phyloP scores from a whole-genome alignment of 2,329 filamentous ascomycete species.

The Beauveria australis region DNA sequence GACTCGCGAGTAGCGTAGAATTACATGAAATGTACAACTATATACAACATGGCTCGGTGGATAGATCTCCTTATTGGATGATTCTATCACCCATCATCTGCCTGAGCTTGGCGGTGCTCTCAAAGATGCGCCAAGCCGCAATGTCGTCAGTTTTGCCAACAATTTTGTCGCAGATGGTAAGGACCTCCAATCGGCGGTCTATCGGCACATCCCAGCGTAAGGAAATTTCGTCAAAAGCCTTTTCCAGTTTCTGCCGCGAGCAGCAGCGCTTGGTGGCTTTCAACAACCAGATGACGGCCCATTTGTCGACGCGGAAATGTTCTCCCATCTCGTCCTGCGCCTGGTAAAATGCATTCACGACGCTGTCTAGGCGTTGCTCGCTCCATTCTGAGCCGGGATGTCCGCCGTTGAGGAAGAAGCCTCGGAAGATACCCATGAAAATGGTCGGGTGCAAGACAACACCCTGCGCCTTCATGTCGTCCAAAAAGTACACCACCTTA shows the following conservation, averaged over 20 bases:
- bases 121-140: conserved; percentile 4
- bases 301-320: conserved; percentile 45
- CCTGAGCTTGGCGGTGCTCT: background rate
- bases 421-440: conserved; percentile 75
- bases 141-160: background rate
- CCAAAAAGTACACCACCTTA: conserved; percentile 61
- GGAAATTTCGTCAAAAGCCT: conserved; percentile 44
- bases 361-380: conserved; percentile 53
- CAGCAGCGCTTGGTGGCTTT: conserved; percentile 56
- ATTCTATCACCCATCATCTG: background rate
- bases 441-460: conserved; percentile 67
- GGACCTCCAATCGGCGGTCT: background rate
- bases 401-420: conserved; percentile 68
- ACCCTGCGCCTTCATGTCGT: conserved; percentile 67
- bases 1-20: conserved; percentile 13
- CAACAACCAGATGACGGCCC: conserved; percentile 54
- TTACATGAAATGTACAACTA: conserved; percentile 1
- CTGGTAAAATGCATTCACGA: conserved; percentile 57
- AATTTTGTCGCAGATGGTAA: conserved; percentile 7
- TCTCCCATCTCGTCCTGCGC: conserved; percentile 40
- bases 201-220: conserved; percentile 31
- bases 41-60: background rate
- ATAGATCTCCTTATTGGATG: background rate
- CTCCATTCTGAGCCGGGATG: conserved; percentile 62
- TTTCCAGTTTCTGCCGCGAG: conserved; percentile 40